Percentiles rank a stretch among this genome's conserved stretches.
These are phyloP conservation scores for Solanum bukasovii DNA, from an alignment of 257 asterid genomes.

Conservation along the genomic window DNA sequence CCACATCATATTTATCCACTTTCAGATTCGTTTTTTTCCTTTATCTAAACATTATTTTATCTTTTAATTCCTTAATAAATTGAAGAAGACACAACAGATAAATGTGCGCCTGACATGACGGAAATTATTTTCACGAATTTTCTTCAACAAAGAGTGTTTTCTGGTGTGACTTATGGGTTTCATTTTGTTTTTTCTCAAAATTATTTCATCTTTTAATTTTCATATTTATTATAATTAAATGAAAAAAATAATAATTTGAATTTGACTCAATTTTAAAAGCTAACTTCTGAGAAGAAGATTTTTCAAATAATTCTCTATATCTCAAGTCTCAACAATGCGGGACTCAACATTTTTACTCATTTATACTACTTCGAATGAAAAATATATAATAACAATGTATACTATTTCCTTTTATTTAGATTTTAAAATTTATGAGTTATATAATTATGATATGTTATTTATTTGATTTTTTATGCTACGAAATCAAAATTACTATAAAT, in stretches of 20 bases:
- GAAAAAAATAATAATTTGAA: too few species aligned
- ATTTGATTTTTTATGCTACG: not conserved
- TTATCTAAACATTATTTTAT: not conserved
- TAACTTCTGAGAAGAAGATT: too few species aligned
- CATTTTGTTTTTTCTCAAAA: not conserved
- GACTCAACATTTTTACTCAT: too few species aligned
- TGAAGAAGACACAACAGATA: not conserved
- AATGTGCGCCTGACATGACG: not conserved
- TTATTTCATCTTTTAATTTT: too few species aligned
- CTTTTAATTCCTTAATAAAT: not conserved
- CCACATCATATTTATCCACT: constrained; percentile 43
- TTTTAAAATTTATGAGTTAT: not conserved
- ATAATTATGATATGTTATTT: not conserved
- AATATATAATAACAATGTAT: not conserved
- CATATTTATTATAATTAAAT: too few species aligned
- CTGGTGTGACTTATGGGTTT: not conserved
- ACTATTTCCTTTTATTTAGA: not conserved
- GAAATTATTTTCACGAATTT: not conserved
- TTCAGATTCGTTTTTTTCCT: not conserved
- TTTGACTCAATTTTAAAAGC: too few species aligned
- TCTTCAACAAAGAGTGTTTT: not conserved
- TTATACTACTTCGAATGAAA: too few species aligned
- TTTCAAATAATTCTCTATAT: too few species aligned
- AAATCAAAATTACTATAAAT: not conserved
- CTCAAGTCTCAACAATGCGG: too few species aligned